Conservation (phyloP, 139 green algal species). For the Astrephomene gubernaculifera region DNA sequence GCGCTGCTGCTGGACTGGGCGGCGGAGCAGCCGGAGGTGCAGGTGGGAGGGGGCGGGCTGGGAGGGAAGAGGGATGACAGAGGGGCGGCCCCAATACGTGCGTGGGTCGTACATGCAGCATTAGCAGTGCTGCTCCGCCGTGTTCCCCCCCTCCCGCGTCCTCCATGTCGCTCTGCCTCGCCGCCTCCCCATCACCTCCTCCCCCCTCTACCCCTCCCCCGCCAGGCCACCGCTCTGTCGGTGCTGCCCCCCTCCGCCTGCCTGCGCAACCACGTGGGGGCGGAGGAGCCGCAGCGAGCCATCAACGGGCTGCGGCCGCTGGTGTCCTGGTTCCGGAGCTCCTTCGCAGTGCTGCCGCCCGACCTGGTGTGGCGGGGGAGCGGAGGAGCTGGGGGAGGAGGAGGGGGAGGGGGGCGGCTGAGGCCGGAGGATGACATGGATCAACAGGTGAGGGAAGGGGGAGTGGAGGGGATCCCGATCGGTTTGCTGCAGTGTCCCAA, state of each 20-base stretch:
- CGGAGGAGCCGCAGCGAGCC: constrained; percentile 31
- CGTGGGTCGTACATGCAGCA: background rate
- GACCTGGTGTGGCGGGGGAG: constrained; percentile 22
- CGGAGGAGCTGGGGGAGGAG: background rate
- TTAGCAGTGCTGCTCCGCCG: background rate
- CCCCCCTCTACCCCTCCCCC: background rate
- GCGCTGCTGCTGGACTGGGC: constrained; percentile 59
- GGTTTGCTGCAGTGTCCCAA: background rate
- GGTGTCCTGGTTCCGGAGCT: constrained; percentile 54
- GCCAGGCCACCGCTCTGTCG: constrained; percentile 68
- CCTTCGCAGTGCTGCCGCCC: constrained; percentile 30
- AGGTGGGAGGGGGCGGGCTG: constrained; percentile 52
- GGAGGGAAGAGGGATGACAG: background rate
- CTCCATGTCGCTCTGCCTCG: background rate
- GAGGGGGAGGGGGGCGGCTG: background rate
- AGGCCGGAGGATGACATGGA: background rate
- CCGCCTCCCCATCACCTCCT: background rate
- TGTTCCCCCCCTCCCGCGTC: background rate
- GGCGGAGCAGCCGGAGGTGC: constrained; percentile 68
- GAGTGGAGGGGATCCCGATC: background rate
- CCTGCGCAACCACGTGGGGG: constrained; percentile 14
- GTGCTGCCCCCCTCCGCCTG: constrained; percentile 36
- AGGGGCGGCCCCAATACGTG: background rate
- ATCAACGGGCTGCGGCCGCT: constrained; percentile 56
- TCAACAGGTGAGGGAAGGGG: background rate